Evolutionary conservation across 441 rosid genomes (phyloP).

Genomic region (Melastoma candidum): DNA sequence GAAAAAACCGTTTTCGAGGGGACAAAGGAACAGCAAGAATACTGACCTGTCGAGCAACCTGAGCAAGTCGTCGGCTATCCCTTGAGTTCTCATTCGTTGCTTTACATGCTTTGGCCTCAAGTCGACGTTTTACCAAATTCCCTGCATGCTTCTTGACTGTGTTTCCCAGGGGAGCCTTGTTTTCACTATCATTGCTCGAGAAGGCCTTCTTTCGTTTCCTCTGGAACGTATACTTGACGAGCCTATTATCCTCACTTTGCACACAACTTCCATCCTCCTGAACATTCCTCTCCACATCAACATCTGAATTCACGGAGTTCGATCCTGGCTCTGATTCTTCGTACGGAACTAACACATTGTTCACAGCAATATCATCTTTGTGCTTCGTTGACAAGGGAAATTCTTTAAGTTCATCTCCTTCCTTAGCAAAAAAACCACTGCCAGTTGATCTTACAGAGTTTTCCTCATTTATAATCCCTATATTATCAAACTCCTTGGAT

Average conservation of each 20-base stretch:
- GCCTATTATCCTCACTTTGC: constrained; percentile 19
- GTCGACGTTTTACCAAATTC: constrained; percentile 16
- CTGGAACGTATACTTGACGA: constrained; percentile 48
- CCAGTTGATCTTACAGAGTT: too few relatives aligned
- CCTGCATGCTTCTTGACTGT: constrained; percentile 20
- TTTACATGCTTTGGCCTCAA: constrained; percentile 15
- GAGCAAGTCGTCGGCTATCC: constrained; percentile 28
- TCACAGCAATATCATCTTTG: too few relatives aligned
- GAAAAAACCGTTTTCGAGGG: too few relatives aligned
- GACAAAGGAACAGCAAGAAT: not conserved
- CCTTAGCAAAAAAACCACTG: too few relatives aligned
- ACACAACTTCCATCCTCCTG: constrained; percentile 17
- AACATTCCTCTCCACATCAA: constrained; percentile 18
- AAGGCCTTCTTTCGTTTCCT: constrained; percentile 59
- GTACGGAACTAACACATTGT: too few relatives aligned
- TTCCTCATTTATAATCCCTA: too few relatives aligned
- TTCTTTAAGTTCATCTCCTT: too few relatives aligned
- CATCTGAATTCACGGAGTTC: constrained; percentile 13
- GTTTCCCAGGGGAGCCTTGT: constrained; percentile 10
- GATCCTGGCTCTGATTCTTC: too few relatives aligned
- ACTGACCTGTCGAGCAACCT: constrained; percentile 44
- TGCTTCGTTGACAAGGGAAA: too few relatives aligned
- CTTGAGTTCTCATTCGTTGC: constrained; percentile 25
- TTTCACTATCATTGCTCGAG: constrained; percentile 16
- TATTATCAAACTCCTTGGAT: constrained; percentile 18